Percentiles rank a stretch among this genome's conserved stretches.
These are phyloP conservation scores for Hondaea fermentalgiana DNA, from an alignment of 108 stramenopile species.

Conservation along the genomic window DNA sequence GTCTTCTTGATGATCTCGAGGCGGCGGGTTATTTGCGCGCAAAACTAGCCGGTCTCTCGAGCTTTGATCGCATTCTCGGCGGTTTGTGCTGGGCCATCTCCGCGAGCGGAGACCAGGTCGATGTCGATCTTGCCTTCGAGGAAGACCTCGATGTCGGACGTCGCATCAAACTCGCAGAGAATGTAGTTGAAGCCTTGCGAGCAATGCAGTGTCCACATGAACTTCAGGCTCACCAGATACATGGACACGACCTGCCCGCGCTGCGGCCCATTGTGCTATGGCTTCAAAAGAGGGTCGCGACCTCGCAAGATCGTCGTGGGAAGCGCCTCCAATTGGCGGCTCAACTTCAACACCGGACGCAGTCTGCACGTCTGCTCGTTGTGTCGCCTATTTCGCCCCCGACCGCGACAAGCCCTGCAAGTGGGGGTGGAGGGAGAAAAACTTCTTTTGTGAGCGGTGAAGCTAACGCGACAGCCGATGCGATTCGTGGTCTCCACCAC, in stretches of 20 bases:
- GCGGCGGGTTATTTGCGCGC: constrained; percentile 25
- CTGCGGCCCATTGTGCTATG: constrained; percentile 4
- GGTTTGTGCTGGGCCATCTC: constrained; percentile 33
- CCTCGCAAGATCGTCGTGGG: neutral
- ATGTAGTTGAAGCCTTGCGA: constrained; percentile 20
- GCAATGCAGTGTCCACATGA: constrained; percentile 14
- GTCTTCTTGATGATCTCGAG: neutral
- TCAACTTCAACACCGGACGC: neutral
- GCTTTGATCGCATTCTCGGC: constrained; percentile 24
- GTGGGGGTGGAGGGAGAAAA: too few species aligned
- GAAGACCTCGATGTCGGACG: constrained; percentile 18
- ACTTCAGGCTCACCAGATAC: constrained; percentile 29
- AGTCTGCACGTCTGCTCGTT: too few species aligned
- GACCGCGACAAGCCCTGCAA: too few species aligned
- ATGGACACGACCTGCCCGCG: constrained; percentile 25
- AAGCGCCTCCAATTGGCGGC: neutral
- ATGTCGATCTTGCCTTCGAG: constrained; percentile 27
- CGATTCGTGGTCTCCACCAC: too few species aligned
- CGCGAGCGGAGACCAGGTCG: constrained; percentile 14
- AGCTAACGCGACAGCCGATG: too few species aligned
- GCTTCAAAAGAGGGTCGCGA: neutral
- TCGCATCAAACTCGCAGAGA: constrained; percentile 20
- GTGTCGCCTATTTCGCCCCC: too few species aligned
- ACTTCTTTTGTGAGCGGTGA: too few species aligned
- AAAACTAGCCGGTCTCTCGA: neutral